Conservation (phyloP, 192 early-diverging fungal genomes). For the Coemansia sp. region DNA sequence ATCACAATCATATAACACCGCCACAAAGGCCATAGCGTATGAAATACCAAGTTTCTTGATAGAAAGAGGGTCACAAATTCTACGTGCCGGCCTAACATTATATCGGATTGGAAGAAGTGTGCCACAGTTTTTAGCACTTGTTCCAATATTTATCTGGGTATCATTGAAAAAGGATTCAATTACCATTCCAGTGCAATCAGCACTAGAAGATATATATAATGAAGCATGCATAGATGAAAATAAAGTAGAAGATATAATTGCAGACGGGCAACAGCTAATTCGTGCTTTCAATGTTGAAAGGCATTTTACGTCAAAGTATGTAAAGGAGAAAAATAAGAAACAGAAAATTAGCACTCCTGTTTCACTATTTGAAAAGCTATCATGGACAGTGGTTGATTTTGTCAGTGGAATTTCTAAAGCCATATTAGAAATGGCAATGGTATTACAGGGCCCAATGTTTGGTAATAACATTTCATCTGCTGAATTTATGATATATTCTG, state of each 20-base stretch:
- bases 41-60: not conserved
- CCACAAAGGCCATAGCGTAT: not conserved
- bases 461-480: not conserved
- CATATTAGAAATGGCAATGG: no score
- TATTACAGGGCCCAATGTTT: no score
- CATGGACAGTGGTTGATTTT: no score
- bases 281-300: conserved; percentile 61
- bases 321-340: conserved; percentile 61
- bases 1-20: not conserved
- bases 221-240: not conserved
- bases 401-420: no score
- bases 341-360: conserved; percentile 56
- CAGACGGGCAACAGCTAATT: conserved; percentile 66
- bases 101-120: conserved; percentile 14
- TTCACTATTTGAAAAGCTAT: not conserved
- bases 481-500: not conserved
- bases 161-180: not conserved
- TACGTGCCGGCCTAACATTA: not conserved
- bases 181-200: not conserved
- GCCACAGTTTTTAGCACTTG: conserved; percentile 16
- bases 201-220: not conserved
- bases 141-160: conserved; percentile 17
- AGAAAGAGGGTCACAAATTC: not conserved
- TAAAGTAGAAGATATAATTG: conserved; percentile 12
- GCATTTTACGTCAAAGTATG: conserved; percentile 59